Base-by-base conservation (phyloP, 1,139 yeast species). In the Debaryomyces coudertii region DNA sequence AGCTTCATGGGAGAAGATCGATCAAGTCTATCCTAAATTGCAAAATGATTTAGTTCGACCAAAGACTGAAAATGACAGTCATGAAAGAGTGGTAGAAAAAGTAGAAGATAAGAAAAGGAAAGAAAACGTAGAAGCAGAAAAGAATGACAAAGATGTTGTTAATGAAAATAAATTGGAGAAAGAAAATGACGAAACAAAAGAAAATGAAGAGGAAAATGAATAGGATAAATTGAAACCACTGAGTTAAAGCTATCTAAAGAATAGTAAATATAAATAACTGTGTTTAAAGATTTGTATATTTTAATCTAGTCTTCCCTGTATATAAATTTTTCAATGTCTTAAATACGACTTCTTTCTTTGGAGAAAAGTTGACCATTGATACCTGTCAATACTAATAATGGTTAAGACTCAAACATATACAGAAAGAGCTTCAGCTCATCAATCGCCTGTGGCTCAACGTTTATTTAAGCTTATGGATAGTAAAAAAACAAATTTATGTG, bases 401-500 rank as follows among this genome's bases (percentile, higher is more conserved):
- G 60, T 63, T 9, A 63, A 56, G 37, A 46, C 59, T 5, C 50
- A 62, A 38, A 55, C 87, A 4, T 92, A 89, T 64, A 70, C 81
- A 12, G 75, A 77, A 47, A 82, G 99, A 65, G 95, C 96, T 1
- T 72, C 67, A 12, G 58, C 68, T 6, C 97, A 90, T 60, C 69
- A 81, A 1, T 86, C 96, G 15, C 85, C 93, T 1, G 85, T 93
- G 16, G 98, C 97, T 1, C 71, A 79, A 46, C 81, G 89, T 51
- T 79, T 95, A 41, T 76, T 95, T 50, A 68, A 67, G 24, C 76
- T 92, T 39, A 90, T 92, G 88, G 90, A 85, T 44, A 63, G 71
- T 39, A 95, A 95, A 66, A 73, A 89, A 65, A 80, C 97, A 48
- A 95, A 93, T 59, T 77, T 95, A 49, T 95, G 99, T 73, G 98